These are phyloP conservation scores for Fusarium equiseti DNA, from an alignment of 2,329 filamentous ascomycete species.

Conservation along the genomic window DNA sequence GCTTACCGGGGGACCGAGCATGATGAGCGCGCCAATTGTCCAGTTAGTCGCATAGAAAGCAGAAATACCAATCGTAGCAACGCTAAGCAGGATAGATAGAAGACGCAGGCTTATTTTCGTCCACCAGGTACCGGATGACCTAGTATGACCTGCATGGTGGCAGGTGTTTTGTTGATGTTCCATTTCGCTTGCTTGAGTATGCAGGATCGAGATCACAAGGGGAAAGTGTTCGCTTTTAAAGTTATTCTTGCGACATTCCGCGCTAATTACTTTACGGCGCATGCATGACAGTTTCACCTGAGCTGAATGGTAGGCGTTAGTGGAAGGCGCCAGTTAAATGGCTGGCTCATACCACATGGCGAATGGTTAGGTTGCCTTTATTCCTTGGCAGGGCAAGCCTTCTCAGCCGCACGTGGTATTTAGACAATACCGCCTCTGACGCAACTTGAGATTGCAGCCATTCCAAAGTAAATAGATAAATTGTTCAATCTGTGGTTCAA, in stretches of 20 bases:
- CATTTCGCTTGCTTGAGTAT: not conserved
- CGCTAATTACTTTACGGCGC: not conserved
- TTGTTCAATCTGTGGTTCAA: not conserved
- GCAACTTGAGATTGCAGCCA: not conserved
- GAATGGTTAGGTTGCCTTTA: not conserved
- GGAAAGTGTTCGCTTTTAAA: not conserved
- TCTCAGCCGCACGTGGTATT: not conserved
- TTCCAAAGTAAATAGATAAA: not conserved
- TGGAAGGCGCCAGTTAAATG: not conserved
- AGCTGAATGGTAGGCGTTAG: not conserved
- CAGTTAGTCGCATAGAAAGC: not conserved
- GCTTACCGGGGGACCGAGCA: not conserved
- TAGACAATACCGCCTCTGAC: not conserved
- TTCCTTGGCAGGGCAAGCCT: not conserved
- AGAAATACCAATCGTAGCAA: not conserved
- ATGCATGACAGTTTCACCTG: not conserved
- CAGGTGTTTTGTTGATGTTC: not conserved
- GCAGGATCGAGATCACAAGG: not conserved
- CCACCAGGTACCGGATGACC: not conserved
- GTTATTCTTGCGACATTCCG: not conserved
- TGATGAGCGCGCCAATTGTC: not conserved
- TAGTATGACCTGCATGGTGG: not conserved
- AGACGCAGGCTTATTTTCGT: not conserved
- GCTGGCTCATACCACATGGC: not conserved
- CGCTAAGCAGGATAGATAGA: not conserved